Percentiles rank a stretch among this genome's conserved stretches.
Evolutionary conservation across 495 filamentous ascomycete genomes (phyloP).

Genomic region (Trichocladium uniseriatum): DNA sequence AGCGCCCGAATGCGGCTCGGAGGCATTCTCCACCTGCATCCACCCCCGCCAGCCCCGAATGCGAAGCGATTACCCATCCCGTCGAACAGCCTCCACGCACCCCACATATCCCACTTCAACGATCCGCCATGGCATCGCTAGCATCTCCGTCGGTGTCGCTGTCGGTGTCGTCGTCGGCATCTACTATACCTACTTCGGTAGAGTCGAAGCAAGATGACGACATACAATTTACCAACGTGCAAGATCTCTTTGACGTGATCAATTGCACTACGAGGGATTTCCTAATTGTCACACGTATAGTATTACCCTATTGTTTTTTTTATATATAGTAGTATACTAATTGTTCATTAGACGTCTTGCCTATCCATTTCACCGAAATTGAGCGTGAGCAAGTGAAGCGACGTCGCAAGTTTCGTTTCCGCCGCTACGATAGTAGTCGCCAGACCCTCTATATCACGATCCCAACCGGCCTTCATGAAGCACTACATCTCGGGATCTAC

Average conservation of each 20-base stretch:
- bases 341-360: constrained; percentile 3
- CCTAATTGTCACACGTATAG: neutral
- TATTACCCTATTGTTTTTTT: neutral
- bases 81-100: no score
- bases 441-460: constrained; percentile 14
- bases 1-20: neutral
- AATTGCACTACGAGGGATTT: neutral
- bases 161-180: neutral
- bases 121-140: no score
- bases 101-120: no score
- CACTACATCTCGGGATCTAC: constrained; percentile 11
- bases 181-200: neutral
- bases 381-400: constrained; percentile 12
- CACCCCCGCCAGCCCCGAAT: no score
- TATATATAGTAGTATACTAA: neutral
- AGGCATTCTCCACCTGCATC: no score
- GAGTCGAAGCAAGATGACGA: neutral
- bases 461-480: constrained; percentile 14
- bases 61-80: no score
- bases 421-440: constrained; percentile 9
- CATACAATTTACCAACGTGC: neutral
- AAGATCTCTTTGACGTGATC: neutral
- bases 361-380: constrained; percentile 8
- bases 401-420: constrained; percentile 15
- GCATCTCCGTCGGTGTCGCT: neutral